Percentiles rank a stretch among this genome's conserved stretches.
Conservation (phyloP, 441 rosid species). For the Brassica hybrid region DNA sequence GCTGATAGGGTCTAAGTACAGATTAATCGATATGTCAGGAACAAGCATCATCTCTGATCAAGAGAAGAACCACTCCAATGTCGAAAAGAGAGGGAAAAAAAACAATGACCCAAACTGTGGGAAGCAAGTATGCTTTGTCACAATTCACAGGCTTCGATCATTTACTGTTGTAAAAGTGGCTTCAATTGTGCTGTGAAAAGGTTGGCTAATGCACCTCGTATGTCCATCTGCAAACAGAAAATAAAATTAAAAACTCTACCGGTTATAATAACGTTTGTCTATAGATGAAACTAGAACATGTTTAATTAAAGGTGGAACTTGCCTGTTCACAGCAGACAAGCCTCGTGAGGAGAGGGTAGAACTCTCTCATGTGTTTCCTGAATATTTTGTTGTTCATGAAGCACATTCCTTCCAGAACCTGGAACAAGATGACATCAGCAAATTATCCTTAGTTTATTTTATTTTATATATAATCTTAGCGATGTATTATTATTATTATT, state of each 20-base stretch:
- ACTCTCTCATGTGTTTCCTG: slow-evolving; percentile 84
- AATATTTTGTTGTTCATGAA: slow-evolving; percentile 86
- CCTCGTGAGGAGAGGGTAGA: slow-evolving; percentile 92
- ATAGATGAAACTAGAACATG: slow-evolving; percentile 13
- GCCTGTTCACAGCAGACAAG: slow-evolving; percentile 99
- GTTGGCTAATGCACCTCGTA: slow-evolving; percentile 91
- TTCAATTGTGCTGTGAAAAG: slow-evolving; percentile 89
- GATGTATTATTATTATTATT: neutral
- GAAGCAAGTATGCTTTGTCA: slow-evolving; percentile 12
- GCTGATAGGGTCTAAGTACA: slow-evolving; percentile 21
- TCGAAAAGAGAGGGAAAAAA: neutral
- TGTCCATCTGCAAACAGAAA: slow-evolving; percentile 72
- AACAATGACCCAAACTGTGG: slow-evolving; percentile 19
- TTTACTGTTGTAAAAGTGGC: slow-evolving; percentile 68
- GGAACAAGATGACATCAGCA: slow-evolving; percentile 40
- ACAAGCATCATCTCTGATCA: slow-evolving; percentile 29
- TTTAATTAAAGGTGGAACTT: slow-evolving; percentile 32
- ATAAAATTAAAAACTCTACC: neutral
- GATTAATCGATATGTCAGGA: slow-evolving; percentile 15
- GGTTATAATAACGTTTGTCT: slow-evolving; percentile 2
- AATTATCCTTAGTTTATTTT: neutral
- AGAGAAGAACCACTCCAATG: slow-evolving; percentile 18
- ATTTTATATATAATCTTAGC: neutral
- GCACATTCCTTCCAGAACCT: slow-evolving; percentile 98
- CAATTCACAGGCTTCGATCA: slow-evolving; percentile 17